phyloP scores from a whole-genome alignment of 2,329 filamentous ascomycete species.

The Penicillium freii region DNA sequence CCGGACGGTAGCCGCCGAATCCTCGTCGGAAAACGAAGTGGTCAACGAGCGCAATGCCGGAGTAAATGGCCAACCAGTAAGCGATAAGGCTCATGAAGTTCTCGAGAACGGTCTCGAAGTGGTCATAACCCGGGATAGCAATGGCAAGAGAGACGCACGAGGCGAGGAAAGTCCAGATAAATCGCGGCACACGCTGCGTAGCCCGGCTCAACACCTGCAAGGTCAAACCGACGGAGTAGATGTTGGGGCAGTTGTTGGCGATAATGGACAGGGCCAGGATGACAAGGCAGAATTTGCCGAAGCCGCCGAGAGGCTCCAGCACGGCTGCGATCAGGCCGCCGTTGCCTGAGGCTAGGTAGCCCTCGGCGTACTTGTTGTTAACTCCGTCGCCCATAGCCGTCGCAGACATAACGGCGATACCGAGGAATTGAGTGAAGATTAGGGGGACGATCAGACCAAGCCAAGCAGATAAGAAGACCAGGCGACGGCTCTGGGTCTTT shows the following conservation, averaged over 20 bases:
- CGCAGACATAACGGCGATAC: conserved; percentile 67
- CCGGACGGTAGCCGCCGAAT: conserved; percentile 58
- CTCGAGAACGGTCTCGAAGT: conserved; percentile 64
- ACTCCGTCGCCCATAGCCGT: conserved; percentile 52
- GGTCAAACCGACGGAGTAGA: conserved; percentile 68
- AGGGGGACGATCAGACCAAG: conserved; percentile 68
- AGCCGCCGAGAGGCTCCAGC: conserved; percentile 62
- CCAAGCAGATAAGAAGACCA: conserved; percentile 69
- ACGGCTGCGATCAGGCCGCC: conserved; percentile 67
- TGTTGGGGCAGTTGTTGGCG: conserved; percentile 69
- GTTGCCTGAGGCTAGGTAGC: conserved; percentile 58
- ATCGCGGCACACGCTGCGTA: conserved; percentile 63
- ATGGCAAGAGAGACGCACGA: conserved; percentile 66
- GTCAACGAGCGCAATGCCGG: conserved; percentile 63
- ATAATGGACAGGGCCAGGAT: conserved; percentile 66
- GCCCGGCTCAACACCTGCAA: conserved; percentile 63
- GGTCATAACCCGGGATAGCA: conserved; percentile 64
- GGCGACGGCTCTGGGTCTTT: conserved; percentile 54
- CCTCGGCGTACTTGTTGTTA: conserved; percentile 54
- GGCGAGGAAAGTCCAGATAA: conserved; percentile 63
- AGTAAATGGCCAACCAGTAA: conserved; percentile 75
- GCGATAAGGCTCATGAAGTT: conserved; percentile 68
- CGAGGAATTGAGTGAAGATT: conserved; percentile 71
- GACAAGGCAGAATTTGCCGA: conserved; percentile 70
- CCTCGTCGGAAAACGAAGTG: conserved; percentile 67